Evolutionary conservation across 2,329 filamentous ascomycete species (phyloP), one percentile per base, ranked within the genome.

Genomic region (Xylariaceae sp.): DNA sequence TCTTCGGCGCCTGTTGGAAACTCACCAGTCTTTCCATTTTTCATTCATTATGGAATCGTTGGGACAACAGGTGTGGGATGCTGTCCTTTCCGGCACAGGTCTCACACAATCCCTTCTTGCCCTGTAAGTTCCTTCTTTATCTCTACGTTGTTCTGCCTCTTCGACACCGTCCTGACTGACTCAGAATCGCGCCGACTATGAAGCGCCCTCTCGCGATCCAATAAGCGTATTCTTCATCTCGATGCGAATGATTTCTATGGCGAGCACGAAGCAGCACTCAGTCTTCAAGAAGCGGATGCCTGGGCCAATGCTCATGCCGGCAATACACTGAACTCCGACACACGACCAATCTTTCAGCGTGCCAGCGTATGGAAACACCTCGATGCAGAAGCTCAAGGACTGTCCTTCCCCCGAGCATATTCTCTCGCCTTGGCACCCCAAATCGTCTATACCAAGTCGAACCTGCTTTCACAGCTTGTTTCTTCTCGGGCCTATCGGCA

Each of bases 191-290:
- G 40, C 44, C 55, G n/a, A 42, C 49, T 49, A 44, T 67, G 60
- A 74, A 97, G 90, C 74, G 85, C 90, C 56, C 75, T 97, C 54
- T 97, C 90, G 52, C 83, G 89, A 58, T 94, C 88, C 47, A 83
- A 81, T 59, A 94, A 94, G 71, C 92, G 87, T 55, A 78, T 96
- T 50, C 76, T 97, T 44, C 90, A 97, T 61, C 70, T 96, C 59
- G 90, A 97, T 60, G 75, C 77, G 48, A 89, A 94, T 66, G 73
- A 81, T 46, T 94, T 87, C 64, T 97, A 97, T 66, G 90, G 90
- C 54, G 85, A 85, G 37, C 62, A 81, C 27, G 88, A 95, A 59
- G 88, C 90, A 47, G 87, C 88, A 2, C 76, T 97, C 50, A 92
- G 81, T 62, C 69, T 96, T 24, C 76, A 86, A 46, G 90, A 96